Evolutionary conservation across 305 asterid genomes (phyloP).

Genomic region (Rubia balearica): DNA sequence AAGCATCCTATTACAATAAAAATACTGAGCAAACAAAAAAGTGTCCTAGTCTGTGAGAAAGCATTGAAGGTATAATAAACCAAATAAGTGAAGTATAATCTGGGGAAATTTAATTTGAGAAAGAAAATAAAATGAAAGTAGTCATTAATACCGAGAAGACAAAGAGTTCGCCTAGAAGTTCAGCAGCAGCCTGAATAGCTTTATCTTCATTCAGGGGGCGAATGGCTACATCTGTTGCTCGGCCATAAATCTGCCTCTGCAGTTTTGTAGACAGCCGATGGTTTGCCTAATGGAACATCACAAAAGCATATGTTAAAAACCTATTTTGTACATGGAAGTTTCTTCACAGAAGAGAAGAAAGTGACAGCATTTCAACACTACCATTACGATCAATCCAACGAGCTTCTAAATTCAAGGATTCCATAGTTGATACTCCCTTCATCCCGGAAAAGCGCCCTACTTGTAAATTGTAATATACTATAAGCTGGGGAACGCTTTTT

Average conservation of each 20-base stretch:
- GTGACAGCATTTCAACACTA: neutral
- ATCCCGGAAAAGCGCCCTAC: neutral
- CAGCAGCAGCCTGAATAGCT: slow-evolving; percentile 92
- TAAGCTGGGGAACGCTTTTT: too few species aligned
- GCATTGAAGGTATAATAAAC: slow-evolving; percentile 7
- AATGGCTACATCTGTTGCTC: slow-evolving; percentile 61
- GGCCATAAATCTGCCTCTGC: slow-evolving; percentile 80
- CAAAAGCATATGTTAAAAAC: slow-evolving; percentile 1
- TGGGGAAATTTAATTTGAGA: neutral
- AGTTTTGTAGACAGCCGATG: slow-evolving; percentile 62
- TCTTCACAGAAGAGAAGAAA: neutral
- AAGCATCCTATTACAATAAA: neutral
- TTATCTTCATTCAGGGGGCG: slow-evolving; percentile 85
- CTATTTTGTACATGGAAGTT: neutral
- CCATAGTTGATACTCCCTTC: neutral
- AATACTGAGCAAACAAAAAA: neutral
- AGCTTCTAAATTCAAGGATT: too few species aligned
- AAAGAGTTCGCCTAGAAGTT: slow-evolving; percentile 75
- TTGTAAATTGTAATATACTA: too few species aligned
- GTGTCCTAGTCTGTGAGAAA: neutral
- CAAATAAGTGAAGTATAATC: neutral
- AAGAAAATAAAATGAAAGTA: neutral
- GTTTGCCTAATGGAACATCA: slow-evolving; percentile 49
- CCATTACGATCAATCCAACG: neutral
- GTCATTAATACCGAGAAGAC: slow-evolving; percentile 49